Conservation (phyloP, 2,329 filamentous ascomycete species). For the Trichoderma lentiforme region DNA sequence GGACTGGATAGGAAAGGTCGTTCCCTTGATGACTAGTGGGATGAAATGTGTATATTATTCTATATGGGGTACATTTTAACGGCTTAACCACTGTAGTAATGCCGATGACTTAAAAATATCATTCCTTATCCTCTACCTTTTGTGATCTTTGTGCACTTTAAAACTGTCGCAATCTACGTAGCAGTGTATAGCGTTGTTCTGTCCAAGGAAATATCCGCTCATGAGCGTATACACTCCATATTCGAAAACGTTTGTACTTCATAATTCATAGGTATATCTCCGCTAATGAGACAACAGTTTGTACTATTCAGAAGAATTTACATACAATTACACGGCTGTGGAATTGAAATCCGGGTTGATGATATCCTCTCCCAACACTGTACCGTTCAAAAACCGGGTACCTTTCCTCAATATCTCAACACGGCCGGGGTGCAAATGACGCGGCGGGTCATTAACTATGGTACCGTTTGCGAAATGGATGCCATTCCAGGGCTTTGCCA, state of each 20-base stretch:
- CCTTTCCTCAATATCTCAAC: constrained; percentile 26
- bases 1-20: neutral
- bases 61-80: neutral
- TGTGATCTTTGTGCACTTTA: neutral
- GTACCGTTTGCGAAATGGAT: constrained; percentile 34
- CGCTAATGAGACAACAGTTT: neutral
- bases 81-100: constrained; percentile 13
- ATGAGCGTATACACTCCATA: neutral
- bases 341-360: constrained; percentile 24
- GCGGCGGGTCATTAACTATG: constrained; percentile 24
- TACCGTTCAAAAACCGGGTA: constrained; percentile 28
- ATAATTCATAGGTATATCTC: neutral
- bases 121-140: neutral
- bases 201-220: neutral
- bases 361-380: constrained; percentile 22
- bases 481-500: constrained; percentile 26
- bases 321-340: neutral
- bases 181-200: neutral
- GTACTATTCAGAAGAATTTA: neutral
- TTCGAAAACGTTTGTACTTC: neutral
- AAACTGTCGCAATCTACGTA: neutral
- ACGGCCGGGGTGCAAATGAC: constrained; percentile 23
- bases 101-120: neutral
- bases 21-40: neutral
- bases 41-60: constrained; percentile 2